Evolutionary conservation across 768 basidiomycete genomes (phyloP).

Genomic region (Auricularia sp.): DNA sequence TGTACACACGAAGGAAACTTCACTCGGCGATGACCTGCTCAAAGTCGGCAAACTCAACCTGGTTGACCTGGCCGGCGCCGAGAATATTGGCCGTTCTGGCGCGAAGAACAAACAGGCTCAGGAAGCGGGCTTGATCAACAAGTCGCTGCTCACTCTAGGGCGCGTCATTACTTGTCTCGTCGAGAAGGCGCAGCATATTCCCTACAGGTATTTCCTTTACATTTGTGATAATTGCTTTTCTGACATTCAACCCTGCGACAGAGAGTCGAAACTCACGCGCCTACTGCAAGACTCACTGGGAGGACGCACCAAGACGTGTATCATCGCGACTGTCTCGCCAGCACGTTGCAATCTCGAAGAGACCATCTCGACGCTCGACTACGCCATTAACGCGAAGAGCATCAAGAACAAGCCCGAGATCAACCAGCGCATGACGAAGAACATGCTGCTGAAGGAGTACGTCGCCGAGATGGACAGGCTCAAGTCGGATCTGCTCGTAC

Average conservation of each 20-base stretch:
- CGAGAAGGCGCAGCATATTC: constrained; percentile 83
- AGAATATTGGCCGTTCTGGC: constrained; percentile 92
- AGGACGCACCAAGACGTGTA: constrained; percentile 93
- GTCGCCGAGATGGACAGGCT: constrained; percentile 87
- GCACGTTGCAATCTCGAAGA: constrained; percentile 92
- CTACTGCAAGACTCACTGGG: constrained; percentile 98
- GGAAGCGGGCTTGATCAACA: constrained; percentile 98
- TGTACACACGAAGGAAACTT: constrained; percentile 80
- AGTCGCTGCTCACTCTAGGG: constrained; percentile 91
- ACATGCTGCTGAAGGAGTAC: constrained; percentile 88
- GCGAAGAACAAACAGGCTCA: constrained; percentile 91
- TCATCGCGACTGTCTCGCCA: constrained; percentile 93
- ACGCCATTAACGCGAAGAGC: constrained; percentile 88
- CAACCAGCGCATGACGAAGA: constrained; percentile 89
- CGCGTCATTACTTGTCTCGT: constrained; percentile 95
- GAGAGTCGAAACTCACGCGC: constrained; percentile 95
- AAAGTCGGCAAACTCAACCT: constrained; percentile 94
- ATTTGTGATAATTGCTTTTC: background rate
- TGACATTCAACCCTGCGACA: constrained; percentile 20
- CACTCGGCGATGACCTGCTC: constrained; percentile 76
- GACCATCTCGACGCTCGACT: constrained; percentile 93
- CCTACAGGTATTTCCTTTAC: constrained; percentile 60
- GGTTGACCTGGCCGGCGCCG: constrained; percentile 74
- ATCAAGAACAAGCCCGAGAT: constrained; percentile 93
- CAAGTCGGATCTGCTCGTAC: constrained; percentile 66